Evolutionary conservation across 148 eudicot species (phyloP).

Genomic region (Chenopodium quinoa): DNA sequence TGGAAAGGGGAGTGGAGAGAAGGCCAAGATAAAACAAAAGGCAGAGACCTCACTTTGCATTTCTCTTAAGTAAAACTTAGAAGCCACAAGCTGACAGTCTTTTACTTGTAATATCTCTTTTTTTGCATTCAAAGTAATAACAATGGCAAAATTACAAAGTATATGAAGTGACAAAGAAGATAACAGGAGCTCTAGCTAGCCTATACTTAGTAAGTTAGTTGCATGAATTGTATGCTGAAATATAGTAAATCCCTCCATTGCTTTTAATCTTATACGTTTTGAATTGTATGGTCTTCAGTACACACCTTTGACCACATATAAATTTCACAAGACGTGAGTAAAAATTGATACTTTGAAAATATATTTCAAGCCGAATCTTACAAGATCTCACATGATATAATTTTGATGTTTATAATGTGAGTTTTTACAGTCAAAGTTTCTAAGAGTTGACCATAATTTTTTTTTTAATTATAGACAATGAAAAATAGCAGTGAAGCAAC

Average conservation of each 20-base stretch:
- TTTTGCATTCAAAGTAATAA: neutral
- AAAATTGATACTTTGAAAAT: too few species aligned
- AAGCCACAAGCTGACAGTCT: neutral
- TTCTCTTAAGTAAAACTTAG: neutral
- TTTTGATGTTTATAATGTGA: too few species aligned
- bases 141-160: neutral
- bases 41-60: neutral
- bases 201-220: neutral
- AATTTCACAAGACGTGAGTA: too few species aligned
- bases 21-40: neutral
- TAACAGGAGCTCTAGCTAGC: neutral
- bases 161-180: neutral
- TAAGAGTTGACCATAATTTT: too few species aligned
- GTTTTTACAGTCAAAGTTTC: too few species aligned
- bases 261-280: too few species aligned
- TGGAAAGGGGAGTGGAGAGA: neutral
- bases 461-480: neutral
- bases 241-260: neutral
- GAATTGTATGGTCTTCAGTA: too few species aligned
- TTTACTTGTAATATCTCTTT: neutral
- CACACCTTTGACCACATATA: too few species aligned
- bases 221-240: neutral
- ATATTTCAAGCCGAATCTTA: too few species aligned
- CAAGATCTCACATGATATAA: too few species aligned
- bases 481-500: neutral